phyloP scores from a whole-genome alignment of 2,329 filamentous ascomycete genomes.

The Phialophora tarda region DNA sequence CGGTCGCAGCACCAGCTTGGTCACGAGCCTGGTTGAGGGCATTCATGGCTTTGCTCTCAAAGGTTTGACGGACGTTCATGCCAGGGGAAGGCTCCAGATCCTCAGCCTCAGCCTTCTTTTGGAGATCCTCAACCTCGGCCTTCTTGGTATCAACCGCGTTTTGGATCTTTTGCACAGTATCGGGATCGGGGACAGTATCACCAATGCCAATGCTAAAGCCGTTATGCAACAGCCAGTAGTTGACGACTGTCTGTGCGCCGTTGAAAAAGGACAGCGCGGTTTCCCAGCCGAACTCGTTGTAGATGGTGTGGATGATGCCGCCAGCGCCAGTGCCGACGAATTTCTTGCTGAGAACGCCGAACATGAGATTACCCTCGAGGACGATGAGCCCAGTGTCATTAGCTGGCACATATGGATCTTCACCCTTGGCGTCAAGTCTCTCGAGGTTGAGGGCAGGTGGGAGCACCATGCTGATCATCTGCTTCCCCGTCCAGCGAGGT shows the following conservation, averaged over 20 bases:
- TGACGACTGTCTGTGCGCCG: constrained; percentile 89
- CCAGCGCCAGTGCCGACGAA: constrained; percentile 86
- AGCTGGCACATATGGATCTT: constrained; percentile 63
- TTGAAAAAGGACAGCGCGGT: constrained; percentile 95
- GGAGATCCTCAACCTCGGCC: constrained; percentile 75
- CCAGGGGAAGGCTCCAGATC: constrained; percentile 89
- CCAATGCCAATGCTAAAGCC: constrained; percentile 98
- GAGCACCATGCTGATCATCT: constrained; percentile 92
- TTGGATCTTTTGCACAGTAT: constrained; percentile 84
- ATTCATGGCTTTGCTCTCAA: constrained; percentile 95
- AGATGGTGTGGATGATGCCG: constrained; percentile 93
- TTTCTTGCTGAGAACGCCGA: constrained; percentile 91
- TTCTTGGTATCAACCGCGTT: constrained; percentile 82
- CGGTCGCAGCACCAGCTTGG: constrained; percentile 88
- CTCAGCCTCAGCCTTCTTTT: constrained; percentile 79
- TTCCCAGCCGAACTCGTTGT: constrained; percentile 87
- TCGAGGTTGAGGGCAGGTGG: constrained; percentile 82
- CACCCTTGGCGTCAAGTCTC: constrained; percentile 65
- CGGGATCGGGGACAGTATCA: constrained; percentile 90
- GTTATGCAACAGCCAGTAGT: constrained; percentile 95
- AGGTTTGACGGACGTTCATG: constrained; percentile 98
- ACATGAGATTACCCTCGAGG: constrained; percentile 85
- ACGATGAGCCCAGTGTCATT: constrained; percentile 82
- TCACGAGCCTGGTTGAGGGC: constrained; percentile 95
- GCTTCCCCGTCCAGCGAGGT: constrained; percentile 97